These are phyloP conservation scores for Coelastrella sp. DNA, from an alignment of 139 green algal genomes.

Conservation along the genomic window DNA sequence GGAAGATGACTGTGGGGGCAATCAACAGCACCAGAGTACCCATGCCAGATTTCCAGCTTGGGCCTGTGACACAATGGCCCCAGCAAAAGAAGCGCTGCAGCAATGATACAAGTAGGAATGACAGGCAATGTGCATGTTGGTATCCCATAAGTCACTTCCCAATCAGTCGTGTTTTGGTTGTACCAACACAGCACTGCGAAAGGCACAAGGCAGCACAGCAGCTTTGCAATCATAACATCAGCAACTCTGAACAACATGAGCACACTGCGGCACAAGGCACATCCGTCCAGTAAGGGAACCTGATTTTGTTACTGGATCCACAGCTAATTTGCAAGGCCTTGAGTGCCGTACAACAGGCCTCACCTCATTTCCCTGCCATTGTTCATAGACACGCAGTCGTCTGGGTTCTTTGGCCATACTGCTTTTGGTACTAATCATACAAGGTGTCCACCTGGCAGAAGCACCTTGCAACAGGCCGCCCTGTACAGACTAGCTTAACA, in stretches of 20 bases:
- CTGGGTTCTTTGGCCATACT: slow-evolving; percentile 39
- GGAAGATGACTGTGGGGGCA: slow-evolving; percentile 73
- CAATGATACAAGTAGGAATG: too few species aligned
- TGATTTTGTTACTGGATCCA: too few species aligned
- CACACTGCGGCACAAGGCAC: too few species aligned
- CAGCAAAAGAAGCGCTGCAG: slow-evolving; percentile 70
- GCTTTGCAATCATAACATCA: neutral
- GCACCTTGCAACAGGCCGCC: slow-evolving; percentile 47
- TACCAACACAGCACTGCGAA: neutral
- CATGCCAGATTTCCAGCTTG: slow-evolving; percentile 82
- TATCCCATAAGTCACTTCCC: too few species aligned
- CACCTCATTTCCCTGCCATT: slow-evolving; percentile 79
- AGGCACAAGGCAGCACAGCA: too few species aligned
- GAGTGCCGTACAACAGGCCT: neutral
- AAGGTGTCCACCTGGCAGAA: slow-evolving; percentile 57
- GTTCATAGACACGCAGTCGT: slow-evolving; percentile 62
- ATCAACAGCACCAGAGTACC: slow-evolving; percentile 73
- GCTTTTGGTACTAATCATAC: slow-evolving; percentile 5
- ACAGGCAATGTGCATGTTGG: neutral
- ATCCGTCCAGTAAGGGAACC: too few species aligned
- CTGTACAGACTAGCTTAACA: slow-evolving; percentile 26
- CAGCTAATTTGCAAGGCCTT: too few species aligned
- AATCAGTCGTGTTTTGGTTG: too few species aligned
- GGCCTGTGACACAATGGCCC: slow-evolving; percentile 70
- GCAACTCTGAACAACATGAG: too few species aligned